Conservation (phyloP, 2,329 filamentous ascomycete species). For the Fusarium foetens region DNA sequence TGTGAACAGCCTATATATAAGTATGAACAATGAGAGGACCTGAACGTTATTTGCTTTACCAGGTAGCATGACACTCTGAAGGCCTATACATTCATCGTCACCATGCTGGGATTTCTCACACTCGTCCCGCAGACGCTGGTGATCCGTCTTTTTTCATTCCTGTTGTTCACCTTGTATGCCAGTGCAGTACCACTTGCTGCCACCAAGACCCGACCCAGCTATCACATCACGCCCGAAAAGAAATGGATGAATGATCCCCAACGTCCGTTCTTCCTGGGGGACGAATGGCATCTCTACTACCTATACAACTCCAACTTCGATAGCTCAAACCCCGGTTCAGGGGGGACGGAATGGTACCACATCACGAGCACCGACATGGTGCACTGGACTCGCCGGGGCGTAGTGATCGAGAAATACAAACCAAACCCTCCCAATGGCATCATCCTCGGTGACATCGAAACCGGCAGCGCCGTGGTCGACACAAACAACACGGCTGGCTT, state of each 20-base stretch:
- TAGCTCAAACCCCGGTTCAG: background rate
- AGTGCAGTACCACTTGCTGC: background rate
- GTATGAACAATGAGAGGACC: background rate
- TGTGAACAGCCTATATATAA: rapidly evolving
- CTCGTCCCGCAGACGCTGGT: background rate
- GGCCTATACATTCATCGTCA: background rate
- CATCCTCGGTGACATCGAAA: background rate
- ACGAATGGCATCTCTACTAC: background rate
- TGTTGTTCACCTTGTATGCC: background rate
- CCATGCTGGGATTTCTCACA: background rate
- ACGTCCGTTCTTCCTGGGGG: background rate
- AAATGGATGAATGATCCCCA: conserved; percentile 7
- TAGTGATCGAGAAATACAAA: background rate
- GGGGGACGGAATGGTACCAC: background rate
- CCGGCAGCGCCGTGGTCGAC: background rate
- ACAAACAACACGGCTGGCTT: background rate
- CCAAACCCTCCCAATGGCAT: background rate
- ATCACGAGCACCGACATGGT: background rate
- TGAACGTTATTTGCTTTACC: rapidly evolving
- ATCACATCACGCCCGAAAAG: background rate
- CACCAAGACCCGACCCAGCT: background rate
- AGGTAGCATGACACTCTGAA: background rate
- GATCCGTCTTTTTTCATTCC: background rate
- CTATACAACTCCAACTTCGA: conserved; percentile 1
- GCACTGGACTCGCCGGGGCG: background rate